Base-by-base conservation (phyloP, 2,329 filamentous ascomycete genomes). In the Erysiphe pulchra region DNA sequence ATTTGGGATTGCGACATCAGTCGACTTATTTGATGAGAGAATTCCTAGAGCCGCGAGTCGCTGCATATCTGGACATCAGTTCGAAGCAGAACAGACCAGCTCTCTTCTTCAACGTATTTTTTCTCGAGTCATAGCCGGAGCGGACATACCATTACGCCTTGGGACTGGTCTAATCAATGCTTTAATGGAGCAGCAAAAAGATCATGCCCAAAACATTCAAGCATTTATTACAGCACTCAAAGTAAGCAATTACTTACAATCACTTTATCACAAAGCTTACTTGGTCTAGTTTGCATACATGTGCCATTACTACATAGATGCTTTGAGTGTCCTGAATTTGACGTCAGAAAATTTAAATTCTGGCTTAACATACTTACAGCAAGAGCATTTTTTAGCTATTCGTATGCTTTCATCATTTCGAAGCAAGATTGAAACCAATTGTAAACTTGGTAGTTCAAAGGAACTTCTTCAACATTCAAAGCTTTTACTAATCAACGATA, bases 221-320 rank as follows among this genome's bases (percentile, higher is more conserved):
- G 71, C 73, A 9, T 81, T 87, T 55, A 67, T 77, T 42, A 73
- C 73, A 55, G 75, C 77, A 11, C 54, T 85, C 2, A 80, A 80
- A 65, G 76, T 76, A 58, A 52, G 59, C 45, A 43, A 28, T 6
- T 10, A 53, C 4, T 50, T 34, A 37, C 4, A 31, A 11, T 34
- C 40, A 13, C 34, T 28, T 1, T 28, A 14, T 45, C 6, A 11
- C 33, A 24, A 28, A 13, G 36, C 45, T 46, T 17, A 46, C 44
- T 42, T 40, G 16, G 17, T n/a, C 20, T 57, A 83, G 71, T 90
- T 87, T 60, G 74, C 77, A 1, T 84, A 85, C 56, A 86, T 92
- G 81, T 82, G 77, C 47, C 80, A 85, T 57, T 87, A 82, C 55
- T 87, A 83, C 53, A 79, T 78, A 36, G 87, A 85, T 52, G 73